Conservation (phyloP, 1,284 basidiomycete species). For the Leccinum fuscescens region DNA sequence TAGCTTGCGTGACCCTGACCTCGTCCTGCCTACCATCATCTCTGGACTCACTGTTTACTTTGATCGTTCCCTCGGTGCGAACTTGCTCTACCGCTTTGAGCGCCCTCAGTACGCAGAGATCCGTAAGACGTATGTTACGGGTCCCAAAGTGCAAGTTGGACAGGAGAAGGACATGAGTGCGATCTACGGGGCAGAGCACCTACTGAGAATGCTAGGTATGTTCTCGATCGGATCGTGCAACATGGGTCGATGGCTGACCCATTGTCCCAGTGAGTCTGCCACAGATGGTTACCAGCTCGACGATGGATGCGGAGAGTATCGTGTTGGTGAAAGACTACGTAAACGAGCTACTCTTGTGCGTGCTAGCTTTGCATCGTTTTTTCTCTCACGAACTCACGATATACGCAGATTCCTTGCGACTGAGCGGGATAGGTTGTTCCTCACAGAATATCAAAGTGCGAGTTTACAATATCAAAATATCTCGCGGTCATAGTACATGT, state of each 20-base stretch:
- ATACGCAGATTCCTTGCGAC: constrained; percentile 61
- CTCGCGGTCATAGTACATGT: constrained; percentile 46
- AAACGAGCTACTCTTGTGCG: constrained; percentile 84
- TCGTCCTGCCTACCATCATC: constrained; percentile 70
- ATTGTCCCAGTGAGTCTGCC: constrained; percentile 61
- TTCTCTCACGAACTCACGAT: not conserved
- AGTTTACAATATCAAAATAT: constrained; percentile 62
- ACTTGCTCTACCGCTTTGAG: constrained; percentile 93
- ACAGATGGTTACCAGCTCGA: constrained; percentile 84
- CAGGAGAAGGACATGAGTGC: constrained; percentile 85
- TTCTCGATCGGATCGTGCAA: constrained; percentile 39
- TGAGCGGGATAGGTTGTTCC: constrained; percentile 68
- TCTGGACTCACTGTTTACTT: constrained; percentile 92
- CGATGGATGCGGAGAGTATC: constrained; percentile 89
- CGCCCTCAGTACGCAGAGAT: constrained; percentile 88
- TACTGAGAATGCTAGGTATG: constrained; percentile 85
- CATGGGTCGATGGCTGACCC: not conserved
- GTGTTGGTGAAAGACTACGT: constrained; percentile 85
- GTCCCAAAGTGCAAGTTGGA: constrained; percentile 64
- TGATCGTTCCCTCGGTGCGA: constrained; percentile 87
- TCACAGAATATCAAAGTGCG: constrained; percentile 70
- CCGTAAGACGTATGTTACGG: constrained; percentile 73
- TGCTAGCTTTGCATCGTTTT: constrained; percentile 20
- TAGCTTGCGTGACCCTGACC: no score
- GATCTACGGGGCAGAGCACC: constrained; percentile 93